A percentile compares a stretch with the other conserved stretches of the same genome.
These are phyloP conservation scores for Scolecobasidium constrictum DNA, from an alignment of 2,329 filamentous ascomycete genomes.

Conservation along the genomic window DNA sequence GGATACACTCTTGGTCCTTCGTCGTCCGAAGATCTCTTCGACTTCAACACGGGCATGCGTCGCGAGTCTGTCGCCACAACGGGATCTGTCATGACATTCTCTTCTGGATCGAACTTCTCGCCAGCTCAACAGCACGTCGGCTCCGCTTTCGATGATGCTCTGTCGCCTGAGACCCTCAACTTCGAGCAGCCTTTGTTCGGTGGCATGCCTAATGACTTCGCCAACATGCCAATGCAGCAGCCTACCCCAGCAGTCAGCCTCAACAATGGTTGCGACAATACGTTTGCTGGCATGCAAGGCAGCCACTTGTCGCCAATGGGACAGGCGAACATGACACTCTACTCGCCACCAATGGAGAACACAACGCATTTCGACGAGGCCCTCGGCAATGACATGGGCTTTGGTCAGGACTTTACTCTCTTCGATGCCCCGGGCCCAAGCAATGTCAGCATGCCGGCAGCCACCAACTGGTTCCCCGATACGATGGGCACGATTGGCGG, in stretches of 20 bases:
- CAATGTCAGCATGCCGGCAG: slow-evolving; percentile 1
- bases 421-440: slow-evolving; percentile 26
- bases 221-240: slow-evolving; percentile 39
- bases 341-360: slow-evolving; percentile 51
- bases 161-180: slow-evolving; percentile 36
- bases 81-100: slow-evolving; percentile 24
- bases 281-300: slow-evolving; percentile 16
- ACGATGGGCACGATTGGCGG: slow-evolving; percentile 26
- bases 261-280: slow-evolving; percentile 4
- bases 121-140: slow-evolving; percentile 21
- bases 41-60: slow-evolving; percentile 14
- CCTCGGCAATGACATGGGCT: slow-evolving; percentile 34
- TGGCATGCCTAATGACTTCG: slow-evolving; percentile 49
- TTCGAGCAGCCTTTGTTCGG: slow-evolving; percentile 51
- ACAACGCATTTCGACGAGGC: slow-evolving; percentile 33
- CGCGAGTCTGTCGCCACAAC: slow-evolving; percentile 25
- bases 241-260: slow-evolving; percentile 8
- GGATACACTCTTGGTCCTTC: slow-evolving; percentile 13
- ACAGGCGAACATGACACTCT: slow-evolving; percentile 58
- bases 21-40: slow-evolving; percentile 19
- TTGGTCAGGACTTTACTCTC: slow-evolving; percentile 51
- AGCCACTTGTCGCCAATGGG: slow-evolving; percentile 57
- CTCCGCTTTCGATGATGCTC: slow-evolving; percentile 27
- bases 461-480: slow-evolving; percentile 25
- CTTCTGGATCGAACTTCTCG: slow-evolving; percentile 27